Percentiles rank a stretch among this genome's conserved stretches.
These are phyloP conservation scores for Fraxinus xanthoxyloides DNA, from an alignment of 305 asterid species.

Conservation along the genomic window DNA sequence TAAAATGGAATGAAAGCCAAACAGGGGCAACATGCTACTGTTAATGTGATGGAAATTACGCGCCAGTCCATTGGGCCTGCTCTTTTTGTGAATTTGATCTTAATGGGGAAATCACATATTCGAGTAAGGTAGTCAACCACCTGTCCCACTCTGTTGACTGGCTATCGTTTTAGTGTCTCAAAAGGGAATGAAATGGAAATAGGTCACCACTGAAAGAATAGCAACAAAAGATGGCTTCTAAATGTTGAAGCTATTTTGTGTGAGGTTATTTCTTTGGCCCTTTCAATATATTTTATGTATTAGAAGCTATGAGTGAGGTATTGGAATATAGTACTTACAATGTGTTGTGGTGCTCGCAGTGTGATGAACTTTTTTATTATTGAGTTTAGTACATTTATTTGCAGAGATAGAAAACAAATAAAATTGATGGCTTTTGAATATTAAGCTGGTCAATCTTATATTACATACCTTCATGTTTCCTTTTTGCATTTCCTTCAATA, in stretches of 20 bases:
- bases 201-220: not conserved
- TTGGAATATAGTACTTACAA: not conserved
- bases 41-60: not conserved
- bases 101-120: not conserved
- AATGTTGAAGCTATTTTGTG: not conserved
- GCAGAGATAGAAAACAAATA: not conserved
- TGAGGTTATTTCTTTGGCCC: not conserved
- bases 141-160: not conserved
- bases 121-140: not conserved
- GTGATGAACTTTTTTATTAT: not conserved
- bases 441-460: not conserved
- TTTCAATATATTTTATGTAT: not conserved
- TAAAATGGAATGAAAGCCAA: not conserved
- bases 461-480: not conserved
- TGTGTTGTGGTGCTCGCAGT: not conserved
- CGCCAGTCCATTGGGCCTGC: not conserved
- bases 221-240: not conserved
- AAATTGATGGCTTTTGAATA: not conserved
- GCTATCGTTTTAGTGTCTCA: not conserved
- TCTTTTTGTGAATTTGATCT: not conserved
- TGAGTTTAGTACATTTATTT: not conserved
- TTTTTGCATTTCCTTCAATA: not conserved
- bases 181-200: not conserved
- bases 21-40: not conserved
- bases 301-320: not conserved